Evolutionary conservation across 225 moss, liverwort and hornwort genomes (phyloP), one percentile per base, ranked within the genome.

Genomic region (Asterella californica): DNA sequence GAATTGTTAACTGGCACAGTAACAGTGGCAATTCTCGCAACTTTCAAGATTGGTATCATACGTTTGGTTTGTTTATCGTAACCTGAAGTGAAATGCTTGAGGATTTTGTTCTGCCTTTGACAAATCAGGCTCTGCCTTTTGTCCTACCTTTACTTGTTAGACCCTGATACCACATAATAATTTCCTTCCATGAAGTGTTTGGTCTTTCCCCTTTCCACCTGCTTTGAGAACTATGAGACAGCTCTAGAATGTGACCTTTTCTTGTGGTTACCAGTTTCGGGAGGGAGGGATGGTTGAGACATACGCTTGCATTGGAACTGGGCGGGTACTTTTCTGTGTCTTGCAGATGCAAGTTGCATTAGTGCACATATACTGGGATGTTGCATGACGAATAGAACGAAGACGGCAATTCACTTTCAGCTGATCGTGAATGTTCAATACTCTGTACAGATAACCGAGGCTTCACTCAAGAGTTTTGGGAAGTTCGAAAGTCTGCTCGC

Each of bases 401-500:
- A 57, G 19, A 24, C 6, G 22, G 6, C 5, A 24, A 0, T 24
- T 33, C 65, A 3, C 11, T 29, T 11, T 32, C 14, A 21, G 42
- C 38, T 70, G 9, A 36, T 25, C 69, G 30, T 38, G 69, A 15
- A 10, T 70, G 38, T 37, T 22, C 69, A 19, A 0, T 11, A 11
- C 24, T 18, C 65, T 48, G 78, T 48, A 48, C 42, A 96, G 93
- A 88, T 93, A 75, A 92, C 89, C 69, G 32, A 83, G 22, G 81
- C 75, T 18, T 79, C 83, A 71, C 78, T 83, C 25, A 78, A 83
- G 27, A 83, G 81, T 46, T 55, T 86, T 60, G 90, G 90, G 81
- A 92, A 90, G 74, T 85, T 93, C 47, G 83, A 90, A 73, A 83
- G 79, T 38, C 80, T 93, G 85, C 90, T 90, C 76, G 87, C 86